Evolutionary conservation across 441 rosid species (phyloP).

Genomic region (Gossypium schwendimanii): DNA sequence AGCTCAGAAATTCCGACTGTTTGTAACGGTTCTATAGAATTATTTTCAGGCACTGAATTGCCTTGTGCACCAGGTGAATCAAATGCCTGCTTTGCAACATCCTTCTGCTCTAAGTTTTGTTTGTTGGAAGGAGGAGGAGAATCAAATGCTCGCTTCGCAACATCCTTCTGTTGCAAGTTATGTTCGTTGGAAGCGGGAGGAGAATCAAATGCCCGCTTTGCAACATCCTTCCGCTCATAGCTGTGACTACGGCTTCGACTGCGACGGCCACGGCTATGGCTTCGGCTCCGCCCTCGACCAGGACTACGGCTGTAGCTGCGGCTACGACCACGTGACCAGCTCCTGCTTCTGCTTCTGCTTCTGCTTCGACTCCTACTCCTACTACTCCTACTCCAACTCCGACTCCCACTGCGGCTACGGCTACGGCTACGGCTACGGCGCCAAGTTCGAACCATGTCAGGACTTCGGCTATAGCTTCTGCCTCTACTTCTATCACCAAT

Average conservation of each 20-base stretch:
- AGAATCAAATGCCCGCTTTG: slow-evolving; percentile 21
- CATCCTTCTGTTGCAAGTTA: not conserved
- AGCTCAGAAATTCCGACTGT: slow-evolving; percentile 17
- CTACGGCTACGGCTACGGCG: slow-evolving; percentile 35
- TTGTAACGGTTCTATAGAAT: not conserved
- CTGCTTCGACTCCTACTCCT: slow-evolving; percentile 10
- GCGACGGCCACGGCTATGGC: slow-evolving; percentile 14
- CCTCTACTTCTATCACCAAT: slow-evolving; percentile 37
- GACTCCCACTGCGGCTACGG: slow-evolving; percentile 38
- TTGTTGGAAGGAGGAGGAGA: slow-evolving; percentile 19
- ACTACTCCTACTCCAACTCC: slow-evolving; percentile 41
- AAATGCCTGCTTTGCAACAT: slow-evolving; percentile 17
- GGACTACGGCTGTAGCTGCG: slow-evolving; percentile 37
- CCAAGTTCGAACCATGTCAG: slow-evolving; percentile 55
- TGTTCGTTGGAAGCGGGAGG: slow-evolving; percentile 14
- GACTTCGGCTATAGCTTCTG: slow-evolving; percentile 73
- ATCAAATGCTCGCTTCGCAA: not conserved
- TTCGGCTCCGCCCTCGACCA: slow-evolving; percentile 24
- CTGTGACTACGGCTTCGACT: slow-evolving; percentile 29
- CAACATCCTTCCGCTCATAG: slow-evolving; percentile 25
- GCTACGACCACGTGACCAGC: slow-evolving; percentile 44
- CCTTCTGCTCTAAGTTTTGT: slow-evolving; percentile 22
- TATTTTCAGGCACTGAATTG: slow-evolving; percentile 14
- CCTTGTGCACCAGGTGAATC: slow-evolving; percentile 23
- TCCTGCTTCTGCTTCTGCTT: slow-evolving; percentile 41